phyloP scores from a whole-genome alignment of 2,329 filamentous ascomycete genomes.

The Nemania serpens region DNA sequence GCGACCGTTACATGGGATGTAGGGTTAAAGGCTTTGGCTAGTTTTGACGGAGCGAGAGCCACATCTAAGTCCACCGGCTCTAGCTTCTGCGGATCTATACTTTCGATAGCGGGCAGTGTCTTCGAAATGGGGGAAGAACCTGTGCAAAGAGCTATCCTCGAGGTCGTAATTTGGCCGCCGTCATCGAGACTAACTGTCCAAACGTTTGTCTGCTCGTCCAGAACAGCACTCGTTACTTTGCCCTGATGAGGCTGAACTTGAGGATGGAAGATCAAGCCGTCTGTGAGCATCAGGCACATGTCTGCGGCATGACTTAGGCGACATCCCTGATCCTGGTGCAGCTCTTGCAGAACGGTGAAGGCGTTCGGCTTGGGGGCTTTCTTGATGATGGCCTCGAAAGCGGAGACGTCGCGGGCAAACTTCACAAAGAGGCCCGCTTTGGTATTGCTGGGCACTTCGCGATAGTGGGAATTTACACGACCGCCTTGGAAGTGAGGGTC shows the following conservation, averaged over 20 bases:
- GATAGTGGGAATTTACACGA: constrained; percentile 57
- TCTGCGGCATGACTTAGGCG: constrained; percentile 62
- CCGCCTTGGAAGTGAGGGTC: constrained; percentile 61
- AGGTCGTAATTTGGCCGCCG: constrained; percentile 44
- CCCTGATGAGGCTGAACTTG: constrained; percentile 47
- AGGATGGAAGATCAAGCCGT: constrained; percentile 48
- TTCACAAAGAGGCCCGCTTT: constrained; percentile 63
- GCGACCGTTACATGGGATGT: constrained; percentile 51
- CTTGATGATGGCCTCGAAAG: constrained; percentile 57
- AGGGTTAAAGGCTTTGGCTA: constrained; percentile 48
- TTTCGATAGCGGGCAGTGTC: constrained; percentile 47
- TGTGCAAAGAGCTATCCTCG: constrained; percentile 60
- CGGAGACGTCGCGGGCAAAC: constrained; percentile 57
- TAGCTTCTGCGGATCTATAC: constrained; percentile 33
- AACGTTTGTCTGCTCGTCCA: constrained; percentile 39
- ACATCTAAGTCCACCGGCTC: constrained; percentile 56
- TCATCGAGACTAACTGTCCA: constrained; percentile 37
- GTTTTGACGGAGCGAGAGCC: constrained; percentile 57
- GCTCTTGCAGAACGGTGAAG: constrained; percentile 54
- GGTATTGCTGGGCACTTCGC: constrained; percentile 66
- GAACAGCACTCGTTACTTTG: constrained; percentile 45
- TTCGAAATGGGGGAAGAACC: constrained; percentile 56
- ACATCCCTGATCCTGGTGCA: constrained; percentile 63
- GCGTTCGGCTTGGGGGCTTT: constrained; percentile 56
- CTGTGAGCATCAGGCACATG: constrained; percentile 51